Evolutionary conservation across 2,329 filamentous ascomycete genomes (phyloP).

Genomic region (Ascochyta lentis): DNA sequence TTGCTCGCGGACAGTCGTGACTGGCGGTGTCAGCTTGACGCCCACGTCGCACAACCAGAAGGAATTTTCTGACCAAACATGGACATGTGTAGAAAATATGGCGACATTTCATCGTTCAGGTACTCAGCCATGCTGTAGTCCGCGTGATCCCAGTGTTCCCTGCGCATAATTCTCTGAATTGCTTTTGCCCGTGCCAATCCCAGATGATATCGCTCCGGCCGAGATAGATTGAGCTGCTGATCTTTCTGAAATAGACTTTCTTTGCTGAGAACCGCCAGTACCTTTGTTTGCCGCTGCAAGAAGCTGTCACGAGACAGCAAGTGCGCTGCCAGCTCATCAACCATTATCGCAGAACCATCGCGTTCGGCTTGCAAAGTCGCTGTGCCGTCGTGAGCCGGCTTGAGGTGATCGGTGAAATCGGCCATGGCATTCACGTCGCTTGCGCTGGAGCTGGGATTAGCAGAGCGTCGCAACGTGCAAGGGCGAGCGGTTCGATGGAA

Average conservation of each 20-base stretch:
- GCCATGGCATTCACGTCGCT: conserved; percentile 43
- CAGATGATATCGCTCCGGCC: conserved; percentile 60
- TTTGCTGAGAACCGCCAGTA: conserved; percentile 53
- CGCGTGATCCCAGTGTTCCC: conserved; percentile 57
- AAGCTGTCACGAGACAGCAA: conserved; percentile 57
- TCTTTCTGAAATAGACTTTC: conserved; percentile 60
- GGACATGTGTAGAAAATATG: conserved; percentile 59
- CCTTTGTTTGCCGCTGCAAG: conserved; percentile 55
- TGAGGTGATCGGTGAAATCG: conserved; percentile 59
- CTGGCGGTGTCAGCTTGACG: conserved; percentile 32
- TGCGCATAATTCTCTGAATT: conserved; percentile 54
- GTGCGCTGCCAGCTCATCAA: conserved; percentile 55
- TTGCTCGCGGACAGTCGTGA: conserved; percentile 59
- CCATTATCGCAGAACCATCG: conserved; percentile 52
- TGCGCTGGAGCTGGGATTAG: conserved; percentile 13
- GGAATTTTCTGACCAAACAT: conserved; percentile 55
- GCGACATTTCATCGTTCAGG: conserved; percentile 61
- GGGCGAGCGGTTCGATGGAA: conserved; percentile 9
- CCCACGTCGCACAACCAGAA: conserved; percentile 24
- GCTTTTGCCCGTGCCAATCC: conserved; percentile 61
- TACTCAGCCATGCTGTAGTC: conserved; percentile 61
- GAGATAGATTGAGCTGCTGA: conserved; percentile 59
- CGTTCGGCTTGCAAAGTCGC: conserved; percentile 56
- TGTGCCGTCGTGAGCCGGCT: conserved; percentile 56
- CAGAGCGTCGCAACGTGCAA: conserved; percentile 13